Base-by-base conservation (phyloP, 225 moss, liverwort and hornwort species). In the Bryoerythrophyllum caledonicum region DNA sequence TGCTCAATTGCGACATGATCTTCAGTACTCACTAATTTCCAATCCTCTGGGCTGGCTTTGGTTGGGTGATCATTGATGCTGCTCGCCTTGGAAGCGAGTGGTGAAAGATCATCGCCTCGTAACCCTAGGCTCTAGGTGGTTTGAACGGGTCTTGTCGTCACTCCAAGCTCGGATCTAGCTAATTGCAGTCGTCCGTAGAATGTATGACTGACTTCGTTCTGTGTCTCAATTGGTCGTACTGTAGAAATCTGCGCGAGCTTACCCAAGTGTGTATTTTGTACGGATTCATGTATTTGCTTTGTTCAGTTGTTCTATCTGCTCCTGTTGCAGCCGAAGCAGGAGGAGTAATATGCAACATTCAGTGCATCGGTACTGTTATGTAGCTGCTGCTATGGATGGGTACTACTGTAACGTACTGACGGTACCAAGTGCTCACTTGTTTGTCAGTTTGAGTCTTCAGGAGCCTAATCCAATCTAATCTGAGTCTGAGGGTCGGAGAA, bases 41-140 rank as follows among this genome's bases (percentile, higher is more conserved):
- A 66, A 71, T 48, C 17, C 60, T 56, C 10, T 61, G 28, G 46
- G 74, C 59, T 60, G 49, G 70, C 64, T 60, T 13, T 27, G 30
- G 24, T 51, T 76, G 17, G 46, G 26, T 34, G 32, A 26, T 75
- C 55, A 61, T 68, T 40, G 68, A 40, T 73, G 43, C 62, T 40
- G 25, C 37, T 68, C 30, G 30, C 63, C 72, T 79, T 44, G 53
- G 67, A 60, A 46, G 73, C 27, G 17, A 34, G 57, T 40, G 25
- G 67, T 68, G 76, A 49, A 49, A 72, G 55, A 51, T 48, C 68
- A 72, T 27, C 71, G 57, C 52, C 68, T 59, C 76, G 76, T 57
- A 80, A 80, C 83, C 83, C 83, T 83, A 83, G 76, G 72, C 12
- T 49, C 48, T 76, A 70, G 74, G 65, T 57, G 19, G 10, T 62